Base-by-base conservation (phyloP, 2,329 filamentous ascomycete species). In the Trichoderma sp. region DNA sequence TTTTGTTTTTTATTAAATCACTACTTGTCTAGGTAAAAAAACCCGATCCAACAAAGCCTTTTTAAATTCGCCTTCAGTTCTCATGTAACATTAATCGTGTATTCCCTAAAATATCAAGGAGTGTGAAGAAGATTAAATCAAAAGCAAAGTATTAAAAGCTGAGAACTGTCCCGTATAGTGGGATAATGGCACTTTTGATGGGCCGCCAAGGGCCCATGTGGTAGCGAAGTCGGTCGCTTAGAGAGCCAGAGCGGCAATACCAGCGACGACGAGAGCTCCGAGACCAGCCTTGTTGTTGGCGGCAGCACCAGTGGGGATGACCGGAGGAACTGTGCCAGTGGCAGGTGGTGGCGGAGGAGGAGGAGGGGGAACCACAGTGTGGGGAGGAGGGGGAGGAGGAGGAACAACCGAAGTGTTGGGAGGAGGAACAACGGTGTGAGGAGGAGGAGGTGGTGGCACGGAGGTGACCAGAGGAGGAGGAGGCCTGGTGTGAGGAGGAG, bases 251-350 rank as follows among this genome's bases (percentile, higher is more conserved):
- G 80, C 82, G 64, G 79, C 82, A 47, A 83, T 72, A 71, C 81
- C 84, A 56, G 79, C 84, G 36, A 83, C 70, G 61, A 82, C 75
- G 56, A 84, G 76, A 70, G 81, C 81, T 30, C 81, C 82, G 28
- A 82, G 66, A 67, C 80, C 80, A 32, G 80, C 76, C 47, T 77
- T 78, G 39, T 78, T 73, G 75, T 80, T 82, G 71, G 77, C 79
- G 61, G 81, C 83, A 26, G 78, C 83, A 51, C 79, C 83, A 47
- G 80, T 80, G 26, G 80, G 78, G n/a, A 83, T 75, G 61, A 78
- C 74, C 3, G 76, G 72, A 18, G 75, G 71, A 18, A 62, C 71
- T n/a, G 70, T 62, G 56, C 64, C 70, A 12, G 67, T 68, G 30
- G 71, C 61, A n/a, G 74, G 70, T 21, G 24, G 73, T 75, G 53